Evolutionary conservation across 257 asterid genomes (phyloP).

Genomic region (Verbena officinalis): DNA sequence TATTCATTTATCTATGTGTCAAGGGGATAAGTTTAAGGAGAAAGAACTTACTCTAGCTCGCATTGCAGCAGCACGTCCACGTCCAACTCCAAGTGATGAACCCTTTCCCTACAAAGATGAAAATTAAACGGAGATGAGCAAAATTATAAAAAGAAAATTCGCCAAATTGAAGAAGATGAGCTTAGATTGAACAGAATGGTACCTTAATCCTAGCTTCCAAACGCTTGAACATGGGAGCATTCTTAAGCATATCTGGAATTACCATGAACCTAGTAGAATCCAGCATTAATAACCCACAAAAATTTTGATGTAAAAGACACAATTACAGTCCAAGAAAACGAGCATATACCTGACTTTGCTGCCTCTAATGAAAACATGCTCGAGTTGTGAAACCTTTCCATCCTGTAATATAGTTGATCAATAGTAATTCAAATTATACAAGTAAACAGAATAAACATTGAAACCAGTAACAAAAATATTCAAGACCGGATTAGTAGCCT

Average conservation of each 20-base stretch:
- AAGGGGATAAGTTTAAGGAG: too few species aligned
- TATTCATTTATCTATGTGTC: too few species aligned
- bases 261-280: conserved; percentile 83
- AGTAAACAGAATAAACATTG: background rate
- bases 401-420: conserved; percentile 54
- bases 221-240: conserved; percentile 98
- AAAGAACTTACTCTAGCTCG: conserved; percentile 79
- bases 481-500: background rate
- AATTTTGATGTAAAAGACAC: conserved; percentile 16
- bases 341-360: conserved; percentile 85
- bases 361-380: conserved; percentile 96
- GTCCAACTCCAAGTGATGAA: conserved; percentile 89
- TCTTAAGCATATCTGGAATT: conserved; percentile 97
- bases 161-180: conserved; percentile 31
- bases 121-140: conserved; percentile 16
- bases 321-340: background rate
- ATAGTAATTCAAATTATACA: background rate
- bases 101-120: conserved; percentile 80
- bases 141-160: background rate
- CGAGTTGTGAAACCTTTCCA: conserved; percentile 89
- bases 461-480: background rate
- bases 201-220: conserved; percentile 98
- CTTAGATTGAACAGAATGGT: conserved; percentile 29
- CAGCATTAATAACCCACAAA: conserved; percentile 6
- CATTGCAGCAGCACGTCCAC: conserved; percentile 98